Conservation (phyloP, 305 asterid species). For the Ruellia speciosa region DNA sequence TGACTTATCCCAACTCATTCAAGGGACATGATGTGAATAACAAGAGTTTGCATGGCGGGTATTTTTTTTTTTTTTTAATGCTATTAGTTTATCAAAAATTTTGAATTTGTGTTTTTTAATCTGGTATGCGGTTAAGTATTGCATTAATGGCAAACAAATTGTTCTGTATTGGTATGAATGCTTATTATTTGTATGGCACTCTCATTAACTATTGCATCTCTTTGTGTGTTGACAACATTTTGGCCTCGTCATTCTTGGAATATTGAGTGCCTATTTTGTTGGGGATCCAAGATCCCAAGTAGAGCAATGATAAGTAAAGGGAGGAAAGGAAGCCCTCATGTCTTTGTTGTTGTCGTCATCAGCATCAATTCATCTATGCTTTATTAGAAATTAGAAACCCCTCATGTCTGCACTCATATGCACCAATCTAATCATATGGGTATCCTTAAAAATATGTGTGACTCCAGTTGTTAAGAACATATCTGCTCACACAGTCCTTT, state of each 20-base stretch:
- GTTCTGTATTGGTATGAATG: constrained; percentile 3
- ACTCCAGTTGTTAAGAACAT: too few relatives aligned
- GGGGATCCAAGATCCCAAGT: background rate
- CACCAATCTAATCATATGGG: background rate
- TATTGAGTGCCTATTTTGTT: background rate
- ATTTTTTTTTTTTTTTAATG: constrained; percentile 12
- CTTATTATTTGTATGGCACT: background rate
- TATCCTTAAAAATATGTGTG: too few relatives aligned
- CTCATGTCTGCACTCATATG: background rate
- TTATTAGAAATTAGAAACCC: too few relatives aligned
- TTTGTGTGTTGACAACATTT: background rate
- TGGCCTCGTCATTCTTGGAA: constrained; percentile 13
- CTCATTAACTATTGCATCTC: constrained; percentile 15
- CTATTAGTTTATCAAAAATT: constrained; percentile 7
- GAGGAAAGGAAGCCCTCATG: background rate
- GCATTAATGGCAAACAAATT: constrained; percentile 4
- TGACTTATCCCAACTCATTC: constrained; percentile 32
- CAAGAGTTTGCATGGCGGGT: constrained; percentile 41
- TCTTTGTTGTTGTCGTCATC: background rate
- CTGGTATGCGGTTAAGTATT: constrained; percentile 5
- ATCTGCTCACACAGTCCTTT: too few relatives aligned
- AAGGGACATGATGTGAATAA: constrained; percentile 26
- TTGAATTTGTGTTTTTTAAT: constrained; percentile 2
- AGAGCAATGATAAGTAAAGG: background rate
- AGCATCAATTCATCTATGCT: too few relatives aligned